Conservation (phyloP, 345 rosid species). For the Heritiera littoralis region DNA sequence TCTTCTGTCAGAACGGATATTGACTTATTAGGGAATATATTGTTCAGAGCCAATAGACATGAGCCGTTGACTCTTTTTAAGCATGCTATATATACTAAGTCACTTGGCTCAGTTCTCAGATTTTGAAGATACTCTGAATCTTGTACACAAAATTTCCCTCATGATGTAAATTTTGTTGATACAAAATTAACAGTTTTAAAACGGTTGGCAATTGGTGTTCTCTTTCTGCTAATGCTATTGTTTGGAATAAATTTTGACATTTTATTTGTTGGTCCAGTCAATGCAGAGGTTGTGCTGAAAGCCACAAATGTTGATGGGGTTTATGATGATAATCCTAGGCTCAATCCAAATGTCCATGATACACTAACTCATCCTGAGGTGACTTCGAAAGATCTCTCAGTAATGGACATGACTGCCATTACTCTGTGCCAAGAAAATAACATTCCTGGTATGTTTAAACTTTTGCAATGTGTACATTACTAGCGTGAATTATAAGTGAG, state of each 20-base stretch:
- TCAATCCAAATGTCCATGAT: constrained; percentile 77
- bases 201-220: not conserved
- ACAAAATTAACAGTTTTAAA: too few species aligned
- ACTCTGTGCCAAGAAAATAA: constrained; percentile 95
- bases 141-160: not conserved
- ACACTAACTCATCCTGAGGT: constrained; percentile 80
- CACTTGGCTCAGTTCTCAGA: not conserved
- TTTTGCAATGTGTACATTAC: not conserved
- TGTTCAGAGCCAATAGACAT: not conserved
- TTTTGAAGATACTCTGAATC: not conserved
- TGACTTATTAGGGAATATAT: not conserved
- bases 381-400: constrained; percentile 85
- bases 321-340: constrained; percentile 78
- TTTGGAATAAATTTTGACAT: not conserved
- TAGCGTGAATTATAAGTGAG: not conserved
- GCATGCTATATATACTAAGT: not conserved
- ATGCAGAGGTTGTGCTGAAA: constrained; percentile 93
- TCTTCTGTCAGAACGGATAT: constrained; percentile 4
- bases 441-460: constrained; percentile 67
- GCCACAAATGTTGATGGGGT: constrained; percentile 95
- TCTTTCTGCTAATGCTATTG: not conserved
- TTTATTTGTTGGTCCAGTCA: constrained; percentile 48
- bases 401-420: constrained; percentile 97
- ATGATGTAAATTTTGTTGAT: too few species aligned
- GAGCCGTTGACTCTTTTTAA: not conserved